Conservation (phyloP, 2,329 filamentous ascomycete species). For the Thermothelomyces thermophilus region DNA sequence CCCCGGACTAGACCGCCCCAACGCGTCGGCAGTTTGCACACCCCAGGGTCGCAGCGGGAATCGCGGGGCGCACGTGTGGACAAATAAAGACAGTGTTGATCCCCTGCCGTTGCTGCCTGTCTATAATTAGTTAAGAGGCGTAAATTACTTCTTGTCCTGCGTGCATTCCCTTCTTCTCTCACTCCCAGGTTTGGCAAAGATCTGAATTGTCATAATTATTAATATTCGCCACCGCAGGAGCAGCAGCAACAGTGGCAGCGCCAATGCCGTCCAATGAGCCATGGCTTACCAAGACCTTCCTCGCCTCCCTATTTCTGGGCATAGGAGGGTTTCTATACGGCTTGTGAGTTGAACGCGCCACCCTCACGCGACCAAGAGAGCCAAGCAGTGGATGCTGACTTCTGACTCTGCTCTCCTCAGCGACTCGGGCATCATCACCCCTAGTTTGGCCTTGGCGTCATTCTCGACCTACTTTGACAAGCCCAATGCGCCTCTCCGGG, state of each 20-base stretch:
- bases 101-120: too few species aligned
- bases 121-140: too few species aligned
- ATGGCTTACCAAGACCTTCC: constrained; percentile 34
- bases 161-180: too few species aligned
- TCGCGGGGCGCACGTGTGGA: neutral
- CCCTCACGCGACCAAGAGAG: too few species aligned
- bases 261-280: neutral
- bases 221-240: too few species aligned
- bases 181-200: too few species aligned
- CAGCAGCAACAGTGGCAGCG: too few species aligned
- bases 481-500: constrained; percentile 31
- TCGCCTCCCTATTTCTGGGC: constrained; percentile 35
- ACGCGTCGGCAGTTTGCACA: constrained; percentile 6
- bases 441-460: constrained; percentile 32
- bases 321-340: constrained; percentile 38
- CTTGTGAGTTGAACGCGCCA: constrained; percentile 25
- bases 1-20: neutral
- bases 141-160: too few species aligned
- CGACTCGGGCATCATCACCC: constrained; percentile 38
- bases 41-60: neutral
- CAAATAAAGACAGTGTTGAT: neutral
- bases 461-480: constrained; percentile 33
- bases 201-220: too few species aligned
- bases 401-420: constrained; percentile 20
- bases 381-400: neutral